Evolutionary conservation across 2,329 filamentous ascomycete species (phyloP).

Genomic region (Tricladium varicosporioides): DNA sequence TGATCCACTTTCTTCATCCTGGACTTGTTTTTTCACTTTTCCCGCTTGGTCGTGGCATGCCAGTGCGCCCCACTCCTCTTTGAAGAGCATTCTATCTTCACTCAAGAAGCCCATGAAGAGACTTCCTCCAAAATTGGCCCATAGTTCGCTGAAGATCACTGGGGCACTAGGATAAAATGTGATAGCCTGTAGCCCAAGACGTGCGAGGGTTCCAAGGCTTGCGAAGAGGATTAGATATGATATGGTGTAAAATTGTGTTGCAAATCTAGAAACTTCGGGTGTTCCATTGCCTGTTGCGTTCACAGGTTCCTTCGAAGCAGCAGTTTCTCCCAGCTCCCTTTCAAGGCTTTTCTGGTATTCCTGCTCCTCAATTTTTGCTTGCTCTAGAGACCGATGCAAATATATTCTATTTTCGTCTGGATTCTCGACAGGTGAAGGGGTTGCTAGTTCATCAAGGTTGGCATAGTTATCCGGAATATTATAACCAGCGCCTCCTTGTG

Average conservation of each 20-base stretch:
- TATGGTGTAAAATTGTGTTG: slow-evolving; percentile 65
- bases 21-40: slow-evolving; percentile 34
- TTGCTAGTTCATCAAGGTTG: slow-evolving; percentile 44
- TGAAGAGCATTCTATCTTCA: slow-evolving; percentile 76
- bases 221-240: slow-evolving; percentile 86
- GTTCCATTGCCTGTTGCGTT: slow-evolving; percentile 8
- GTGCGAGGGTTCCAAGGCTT: slow-evolving; percentile 77
- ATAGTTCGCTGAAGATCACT: slow-evolving; percentile 70
- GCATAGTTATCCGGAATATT: slow-evolving; percentile 35
- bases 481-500: slow-evolving; percentile 14
- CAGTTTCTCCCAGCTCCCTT: slow-evolving; percentile 4
- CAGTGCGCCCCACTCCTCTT: slow-evolving; percentile 58
- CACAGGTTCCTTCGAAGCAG: slow-evolving; percentile 7
- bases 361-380: slow-evolving; percentile 24
- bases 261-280: slow-evolving; percentile 44
- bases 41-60: slow-evolving; percentile 38
- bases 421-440: slow-evolving; percentile 45
- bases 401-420: slow-evolving; percentile 38
- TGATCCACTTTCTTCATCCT: slow-evolving; percentile 40
- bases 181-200: slow-evolving; percentile 75
- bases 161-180: slow-evolving; percentile 78
- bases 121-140: slow-evolving; percentile 84
- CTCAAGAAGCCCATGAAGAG: slow-evolving; percentile 81
- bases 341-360: slow-evolving; percentile 18
- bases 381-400: slow-evolving; percentile 41